Base-by-base conservation (phyloP, 163 green algal genomes). In the Scenedesmus sp. region DNA sequence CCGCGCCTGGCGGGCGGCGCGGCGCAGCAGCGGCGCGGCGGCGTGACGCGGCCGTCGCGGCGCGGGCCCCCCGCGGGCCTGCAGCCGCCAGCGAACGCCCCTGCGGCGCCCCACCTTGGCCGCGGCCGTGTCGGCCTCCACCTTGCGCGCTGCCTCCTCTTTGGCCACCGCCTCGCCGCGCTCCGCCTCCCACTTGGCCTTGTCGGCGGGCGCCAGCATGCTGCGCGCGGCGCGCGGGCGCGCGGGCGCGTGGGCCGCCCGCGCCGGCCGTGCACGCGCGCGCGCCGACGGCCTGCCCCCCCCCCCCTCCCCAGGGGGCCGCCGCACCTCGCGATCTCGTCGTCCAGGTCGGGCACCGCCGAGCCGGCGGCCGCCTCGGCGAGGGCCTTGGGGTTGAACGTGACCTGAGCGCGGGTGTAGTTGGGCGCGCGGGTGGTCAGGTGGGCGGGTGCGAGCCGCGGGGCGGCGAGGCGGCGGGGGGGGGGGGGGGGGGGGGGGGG, bases 201-300 rank as follows among this genome's bases (percentile, higher is more conserved):
- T 82, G 74, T 89, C 84, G 36, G 73, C 66, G 34, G 81, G 77
- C 3, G 67, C 77, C 64, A 89, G 74, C 50, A 81, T 81, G 44
- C 50, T 77, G 69, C 24, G n/a, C n/a, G n/a, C n/a, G n/a, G n/a
- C n/a, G n/a, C n/a, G n/a, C n/a, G n/a, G n/a, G n/a, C n/a, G n/a
- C n/a, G n/a, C n/a, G n/a, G n/a, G n/a, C n/a, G n/a, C n/a, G n/a
- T n/a, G n/a, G n/a, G n/a, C n/a, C n/a, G n/a, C n/a, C n/a, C n/a
- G n/a, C n/a, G n/a, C n/a, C n/a, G n/a, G n/a, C n/a, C n/a, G n/a
- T n/a, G n/a, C n/a, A n/a, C n/a, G n/a, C n/a, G n/a, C n/a, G n/a
- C n/a, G n/a, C n/a, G n/a, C n/a, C n/a, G n/a, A n/a, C n/a, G n/a
- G n/a, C n/a, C n/a, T n/a, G n/a, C n/a, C n/a, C n/a, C n/a, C n/a